Base-by-base conservation (phyloP, 331 rosid genomes). In the Telfairia occidentalis region DNA sequence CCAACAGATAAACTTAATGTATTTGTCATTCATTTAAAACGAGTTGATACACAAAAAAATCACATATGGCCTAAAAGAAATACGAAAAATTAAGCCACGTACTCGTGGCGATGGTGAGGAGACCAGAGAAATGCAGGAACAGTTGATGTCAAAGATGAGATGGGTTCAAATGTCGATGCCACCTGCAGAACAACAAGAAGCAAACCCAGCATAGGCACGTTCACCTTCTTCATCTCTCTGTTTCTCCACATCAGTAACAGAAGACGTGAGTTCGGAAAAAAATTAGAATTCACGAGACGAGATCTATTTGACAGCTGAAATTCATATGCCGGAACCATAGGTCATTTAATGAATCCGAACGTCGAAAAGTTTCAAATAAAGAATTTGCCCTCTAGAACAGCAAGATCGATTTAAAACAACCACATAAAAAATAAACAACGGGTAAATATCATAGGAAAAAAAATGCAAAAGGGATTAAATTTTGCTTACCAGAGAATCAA, bases 51-150 rank as follows among this genome's bases (percentile, higher is more conserved):
- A 45, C 34, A 71, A 28, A 28, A 13, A 23, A 30, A 4, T 7
- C 21, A 45, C 43, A 64, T 18, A 3, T 3, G 3, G 16, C 26
- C 37, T 12, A 70, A 21, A 42, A 45, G 4, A 71, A 71, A 11
- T 34, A 55, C 8, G 18, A 8, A 23, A 73, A 9, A 48, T 16
- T 9, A 72, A 40, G 37, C 42, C 1, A 52, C 75, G 38, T 78
- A 74, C 83, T 72, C 77, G 42, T 70, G 76, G 76, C 69, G 75
- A 65, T 76, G 81, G 18, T 63, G 29, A n/a, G 86, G 78, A 3
- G 84, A 83, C 89, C 89, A 85, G 57, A 85, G 83, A 48, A 85
- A 81, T 66, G 89, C 89, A 49, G 89, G 86, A 65, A 79, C 49
- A 70, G 84, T 59, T 26, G 85, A 82, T 23, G 81, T 65, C 53